Percentiles rank a stretch among this genome's conserved stretches.
Evolutionary conservation across 192 early-diverging fungal genomes (phyloP).

Genomic region (Coemansia guatemalensis): DNA sequence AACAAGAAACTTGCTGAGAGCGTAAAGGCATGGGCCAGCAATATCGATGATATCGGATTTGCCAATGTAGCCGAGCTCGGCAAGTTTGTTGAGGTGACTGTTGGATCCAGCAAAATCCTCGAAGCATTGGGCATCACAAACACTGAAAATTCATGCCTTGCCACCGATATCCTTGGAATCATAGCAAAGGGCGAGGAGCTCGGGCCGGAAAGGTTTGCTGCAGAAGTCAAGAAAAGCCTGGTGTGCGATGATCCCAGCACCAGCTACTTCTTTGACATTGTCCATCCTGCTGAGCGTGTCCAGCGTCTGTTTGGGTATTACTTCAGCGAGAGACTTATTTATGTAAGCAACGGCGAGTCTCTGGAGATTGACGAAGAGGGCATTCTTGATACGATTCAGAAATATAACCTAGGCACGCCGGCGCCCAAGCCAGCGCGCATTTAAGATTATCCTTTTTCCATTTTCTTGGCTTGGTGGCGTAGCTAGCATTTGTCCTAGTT

Average conservation of each 20-base stretch:
- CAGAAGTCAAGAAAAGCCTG: background rate
- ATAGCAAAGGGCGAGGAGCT: background rate
- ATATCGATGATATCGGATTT: background rate
- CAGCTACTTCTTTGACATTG: constrained; percentile 18
- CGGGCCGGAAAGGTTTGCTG: background rate
- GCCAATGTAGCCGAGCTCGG: background rate
- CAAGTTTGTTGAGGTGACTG: constrained; percentile 11
- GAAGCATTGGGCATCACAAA: constrained; percentile 19
- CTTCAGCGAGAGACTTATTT: background rate
- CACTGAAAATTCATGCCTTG: constrained; percentile 3
- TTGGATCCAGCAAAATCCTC: constrained; percentile 6
- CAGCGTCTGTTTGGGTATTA: constrained; percentile 31
- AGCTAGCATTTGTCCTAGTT: too few relatives aligned
- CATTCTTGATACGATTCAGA: constrained; percentile 11
- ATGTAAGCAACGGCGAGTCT: background rate
- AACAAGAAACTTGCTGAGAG: constrained; percentile 11
- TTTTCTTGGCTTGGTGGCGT: too few relatives aligned
- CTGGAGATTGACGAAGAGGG: constrained; percentile 10
- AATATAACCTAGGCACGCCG: constrained; percentile 13
- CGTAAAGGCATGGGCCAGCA: background rate
- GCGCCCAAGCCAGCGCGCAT: constrained; percentile 17
- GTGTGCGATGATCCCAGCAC: constrained; percentile 11
- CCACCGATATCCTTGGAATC: background rate
- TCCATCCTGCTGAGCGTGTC: constrained; percentile 33
- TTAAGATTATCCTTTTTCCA: background rate